Conservation (phyloP, 1,139 yeast species). For the Diutina catenulata region DNA sequence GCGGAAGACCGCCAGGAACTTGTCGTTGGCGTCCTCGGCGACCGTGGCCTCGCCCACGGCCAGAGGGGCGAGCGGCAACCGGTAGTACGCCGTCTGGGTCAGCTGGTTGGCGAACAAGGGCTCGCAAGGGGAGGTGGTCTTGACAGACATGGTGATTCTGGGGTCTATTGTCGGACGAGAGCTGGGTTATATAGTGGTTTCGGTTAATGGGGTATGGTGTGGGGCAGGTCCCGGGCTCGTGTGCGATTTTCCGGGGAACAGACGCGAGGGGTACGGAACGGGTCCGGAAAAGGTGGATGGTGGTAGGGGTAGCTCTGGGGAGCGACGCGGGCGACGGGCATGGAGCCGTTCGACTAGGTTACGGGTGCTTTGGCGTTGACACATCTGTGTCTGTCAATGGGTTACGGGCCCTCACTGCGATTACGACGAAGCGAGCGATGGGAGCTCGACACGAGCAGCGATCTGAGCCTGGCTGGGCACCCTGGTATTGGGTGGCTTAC, state of each 20-base stretch:
- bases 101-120: conserved; percentile 4
- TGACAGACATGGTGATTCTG: not conserved
- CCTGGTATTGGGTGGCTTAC: no score
- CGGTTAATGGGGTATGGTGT: not conserved
- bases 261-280: not conserved
- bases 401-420: no score
- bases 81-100: conserved; percentile 4
- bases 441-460: no score
- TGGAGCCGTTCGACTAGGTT: no score
- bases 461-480: no score
- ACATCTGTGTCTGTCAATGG: no score
- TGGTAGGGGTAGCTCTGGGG: not conserved
- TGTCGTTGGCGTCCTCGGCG: not conserved
- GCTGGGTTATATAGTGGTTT: not conserved
- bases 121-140: conserved; percentile 1
- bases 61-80: conserved; percentile 1
- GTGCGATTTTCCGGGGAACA: not conserved
- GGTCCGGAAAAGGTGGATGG: not conserved
- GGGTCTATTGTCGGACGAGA: not conserved
- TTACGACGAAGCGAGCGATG: no score
- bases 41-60: conserved; percentile 2
- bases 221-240: not conserved
- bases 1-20: conserved; percentile 1
- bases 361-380: no score
- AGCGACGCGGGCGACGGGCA: no score